Base-by-base conservation (phyloP, 2,329 filamentous ascomycete species). In the Fusarium globosum region DNA sequence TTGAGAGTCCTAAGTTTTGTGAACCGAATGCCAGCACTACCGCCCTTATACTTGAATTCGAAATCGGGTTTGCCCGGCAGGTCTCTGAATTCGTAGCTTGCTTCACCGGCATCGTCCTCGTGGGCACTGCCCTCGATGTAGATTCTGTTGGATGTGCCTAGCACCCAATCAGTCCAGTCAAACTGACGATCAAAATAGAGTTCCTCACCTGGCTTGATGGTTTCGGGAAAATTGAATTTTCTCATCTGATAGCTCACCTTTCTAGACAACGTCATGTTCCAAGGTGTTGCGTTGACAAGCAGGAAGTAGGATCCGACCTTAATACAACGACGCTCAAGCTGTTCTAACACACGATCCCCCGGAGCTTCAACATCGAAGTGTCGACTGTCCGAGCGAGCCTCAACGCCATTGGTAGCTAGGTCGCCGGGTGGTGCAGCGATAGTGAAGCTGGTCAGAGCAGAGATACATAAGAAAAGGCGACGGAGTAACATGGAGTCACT, bases 311-410 rank as follows among this genome's bases (percentile, higher is more conserved):
- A 53, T 38, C 51, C 35, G 0, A 11, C 3, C 14, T 28, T 38
- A 3, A 4, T 3, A 26, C 51, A 53, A 26, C 51, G 51, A 7
- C 51, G 51, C 10, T 53, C 23, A 18, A n/a, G 35, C 9, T 5
- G 16, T 18, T 39, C 14, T 23, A 16, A 39, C 10, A 2, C 23
- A 39, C 15, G 18, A 28, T 53, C 7, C 10, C 14, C 51, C 7
- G 6, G 1, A 7, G 13, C 4, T 20, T 1, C 14, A 28, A 10
- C 14, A 38, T 9, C 5, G 6, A 20, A n/a, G 35, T 3, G 4
- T 8, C 3, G 1, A 35, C 30, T 35, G 30, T 21, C 3, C 7
- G 23, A 21, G 9, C 35, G 3, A 28, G 35, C 18, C 14, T 53
- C 23, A 11, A 53, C 9, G 7, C 7, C 2, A 53, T 18, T 7